These are phyloP conservation scores for Stephania yunnanensis DNA, from an alignment of 164 flowering plant species.

Conservation along the genomic window DNA sequence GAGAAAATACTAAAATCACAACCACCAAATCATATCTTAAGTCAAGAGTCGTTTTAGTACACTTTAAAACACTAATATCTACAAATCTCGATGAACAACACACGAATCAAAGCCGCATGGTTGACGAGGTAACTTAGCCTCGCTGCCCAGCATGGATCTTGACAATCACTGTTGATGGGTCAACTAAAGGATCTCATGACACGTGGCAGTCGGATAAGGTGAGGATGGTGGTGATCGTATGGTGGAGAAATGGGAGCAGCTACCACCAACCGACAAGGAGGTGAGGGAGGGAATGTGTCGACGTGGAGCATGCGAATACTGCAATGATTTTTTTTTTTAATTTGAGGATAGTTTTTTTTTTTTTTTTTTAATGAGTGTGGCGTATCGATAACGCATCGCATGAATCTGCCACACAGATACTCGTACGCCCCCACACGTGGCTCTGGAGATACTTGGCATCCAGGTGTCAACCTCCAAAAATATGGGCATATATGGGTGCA, in stretches of 20 bases:
- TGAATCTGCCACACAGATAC: not conserved
- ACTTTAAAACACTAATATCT: too few species aligned
- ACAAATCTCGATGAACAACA: too few species aligned
- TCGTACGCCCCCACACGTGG: not conserved
- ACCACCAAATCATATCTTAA: too few species aligned
- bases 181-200: not conserved
- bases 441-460: not conserved
- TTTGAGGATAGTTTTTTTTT: not conserved
- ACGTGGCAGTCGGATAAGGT: not conserved
- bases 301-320: too few species aligned
- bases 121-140: too few species aligned
- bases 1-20: too few species aligned
- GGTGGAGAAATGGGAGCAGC: not conserved
- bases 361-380: not conserved
- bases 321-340: too few species aligned
- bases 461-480: not conserved
- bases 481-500: not conserved
- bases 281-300: not conserved
- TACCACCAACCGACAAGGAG: slow-evolving; percentile 13
- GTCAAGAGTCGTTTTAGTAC: too few species aligned
- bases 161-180: not conserved
- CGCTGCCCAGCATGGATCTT: too few species aligned
- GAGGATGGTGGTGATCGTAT: not conserved
- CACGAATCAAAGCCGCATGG: too few species aligned
- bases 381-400: not conserved